Base-by-base conservation (phyloP, 2,329 filamentous ascomycete species). In the Calonectria pteridis region DNA sequence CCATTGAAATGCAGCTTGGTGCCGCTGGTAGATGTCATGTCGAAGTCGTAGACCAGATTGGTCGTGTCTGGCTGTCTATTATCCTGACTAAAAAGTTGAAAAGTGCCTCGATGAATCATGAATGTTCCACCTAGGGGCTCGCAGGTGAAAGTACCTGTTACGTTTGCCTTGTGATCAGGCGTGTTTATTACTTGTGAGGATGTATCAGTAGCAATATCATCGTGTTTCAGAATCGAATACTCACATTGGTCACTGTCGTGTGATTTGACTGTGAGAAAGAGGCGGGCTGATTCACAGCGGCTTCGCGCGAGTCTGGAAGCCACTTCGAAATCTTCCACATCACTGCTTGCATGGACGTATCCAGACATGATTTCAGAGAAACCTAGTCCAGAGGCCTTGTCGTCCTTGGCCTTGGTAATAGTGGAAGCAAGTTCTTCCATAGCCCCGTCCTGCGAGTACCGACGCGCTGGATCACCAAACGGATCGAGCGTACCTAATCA, bases 361-460 rank as follows among this genome's bases (percentile, higher is more conserved):
- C 92, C 92, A 10, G 88, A 87, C 91, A 93, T 92, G 71, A 92
- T 88, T 81, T 93, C 91, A 0, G 89, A 90, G 79, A 93, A 93
- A 28, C 88, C 89, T 69, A 92, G 87, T 0, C 90, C 67, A 91
- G 87, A 16, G 84, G 64, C 23, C 58, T 59, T 11, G 29, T 69
- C 29, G 28, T 53, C 62, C 29, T 50, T 82, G 18, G 72, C 66
- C 13, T 66, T 49, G 11, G 37, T n/a, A 13, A 74, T 74, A 3
- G 63, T 51, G 16, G 6, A 13, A 10, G 69, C 72, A 18, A 76
- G 29, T 10, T 51, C 62, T 13, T 59, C 28, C 65, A 72, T 64
- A 2, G 31, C 37, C 5, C 28, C n/a, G 11, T 74, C 40, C 11
- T 26, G 20, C 6, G 67, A 43, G 83, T 82, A 1, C 90, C 91